These are phyloP conservation scores for Gymnopus androsaceus DNA, from an alignment of 1,284 basidiomycete genomes.

Conservation along the genomic window DNA sequence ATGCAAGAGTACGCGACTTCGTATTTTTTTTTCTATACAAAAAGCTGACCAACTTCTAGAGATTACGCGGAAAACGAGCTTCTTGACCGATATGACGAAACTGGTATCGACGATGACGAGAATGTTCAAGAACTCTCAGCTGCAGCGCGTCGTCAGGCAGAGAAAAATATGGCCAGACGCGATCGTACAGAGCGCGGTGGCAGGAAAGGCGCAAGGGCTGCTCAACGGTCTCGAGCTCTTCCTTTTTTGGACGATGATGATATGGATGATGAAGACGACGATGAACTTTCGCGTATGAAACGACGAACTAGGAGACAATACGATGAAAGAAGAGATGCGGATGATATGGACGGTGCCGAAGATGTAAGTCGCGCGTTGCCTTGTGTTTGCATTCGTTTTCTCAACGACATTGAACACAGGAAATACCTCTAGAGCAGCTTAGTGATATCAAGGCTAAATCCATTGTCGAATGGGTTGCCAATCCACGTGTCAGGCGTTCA, in stretches of 20 bases:
- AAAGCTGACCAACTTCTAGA: conserved; percentile 41
- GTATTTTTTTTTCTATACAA: conserved; percentile 14
- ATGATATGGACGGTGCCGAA: conserved; percentile 84
- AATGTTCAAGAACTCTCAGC: conserved; percentile 75
- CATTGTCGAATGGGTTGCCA: conserved; percentile 96
- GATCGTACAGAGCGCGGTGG: conserved; percentile 78
- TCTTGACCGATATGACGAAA: conserved; percentile 88
- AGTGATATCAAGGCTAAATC: conserved; percentile 97
- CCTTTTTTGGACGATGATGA: conserved; percentile 79
- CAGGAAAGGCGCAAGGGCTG: conserved; percentile 66
- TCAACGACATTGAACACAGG: conserved; percentile 46
- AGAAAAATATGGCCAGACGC: conserved; percentile 85
- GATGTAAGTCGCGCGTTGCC: conserved; percentile 54
- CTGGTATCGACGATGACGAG: conserved; percentile 85
- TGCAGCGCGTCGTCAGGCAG: conserved; percentile 80
- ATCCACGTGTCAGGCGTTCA: conserved; percentile 86
- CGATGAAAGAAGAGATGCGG: conserved; percentile 82
- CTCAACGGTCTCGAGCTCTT: conserved; percentile 78
- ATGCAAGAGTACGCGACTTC: conserved; percentile 68
- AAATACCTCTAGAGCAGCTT: conserved; percentile 93
- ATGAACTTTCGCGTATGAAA: conserved; percentile 70
- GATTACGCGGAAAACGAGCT: conserved; percentile 86
- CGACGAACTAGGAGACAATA: conserved; percentile 81
- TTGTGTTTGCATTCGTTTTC: conserved; percentile 14
- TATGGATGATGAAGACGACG: conserved; percentile 50